Evolutionary conservation across 2,329 filamentous ascomycete species (phyloP).

Genomic region (Fusarium phyllophilum): DNA sequence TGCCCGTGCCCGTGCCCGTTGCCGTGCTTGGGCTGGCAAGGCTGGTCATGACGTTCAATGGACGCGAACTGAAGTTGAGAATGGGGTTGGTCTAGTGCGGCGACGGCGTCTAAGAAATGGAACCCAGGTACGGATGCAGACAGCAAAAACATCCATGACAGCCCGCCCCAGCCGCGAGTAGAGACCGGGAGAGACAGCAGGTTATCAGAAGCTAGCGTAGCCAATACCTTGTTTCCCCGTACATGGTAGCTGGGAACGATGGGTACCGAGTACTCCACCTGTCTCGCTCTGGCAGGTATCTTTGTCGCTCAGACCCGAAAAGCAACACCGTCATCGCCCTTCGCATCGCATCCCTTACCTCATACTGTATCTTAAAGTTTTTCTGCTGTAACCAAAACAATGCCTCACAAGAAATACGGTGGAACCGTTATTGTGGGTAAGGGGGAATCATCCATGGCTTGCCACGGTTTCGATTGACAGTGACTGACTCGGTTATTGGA

Average conservation of each 20-base stretch:
- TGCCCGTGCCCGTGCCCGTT: neutral
- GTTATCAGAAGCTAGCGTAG: constrained; percentile 15
- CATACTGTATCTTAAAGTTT: constrained; percentile 34
- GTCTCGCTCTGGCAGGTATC: constrained; percentile 26
- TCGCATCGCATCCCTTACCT: constrained; percentile 41
- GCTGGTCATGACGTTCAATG: constrained; percentile 31
- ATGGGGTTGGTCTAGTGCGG: constrained; percentile 35
- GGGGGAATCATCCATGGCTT: constrained; percentile 25
- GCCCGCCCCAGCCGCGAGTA: constrained; percentile 39
- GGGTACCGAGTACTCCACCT: constrained; percentile 22
- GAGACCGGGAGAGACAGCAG: neutral
- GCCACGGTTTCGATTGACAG: constrained; percentile 31
- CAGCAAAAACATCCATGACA: constrained; percentile 1
- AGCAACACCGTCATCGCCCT: constrained; percentile 35
- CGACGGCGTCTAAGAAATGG: constrained; percentile 33
- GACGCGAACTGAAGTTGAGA: constrained; percentile 21
- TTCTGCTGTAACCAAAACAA: constrained; percentile 12
- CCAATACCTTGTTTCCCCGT: constrained; percentile 2
- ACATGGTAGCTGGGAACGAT: neutral
- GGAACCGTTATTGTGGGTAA: constrained; percentile 43
- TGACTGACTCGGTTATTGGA: constrained; percentile 41
- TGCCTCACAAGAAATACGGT: constrained; percentile 21
- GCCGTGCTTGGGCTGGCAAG: constrained; percentile 6
- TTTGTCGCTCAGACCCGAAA: constrained; percentile 19
- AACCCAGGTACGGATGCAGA: constrained; percentile 15